Percentiles rank a stretch among this genome's conserved stretches.
phyloP scores from a whole-genome alignment of 345 rosid species.

The Firmiana major region DNA sequence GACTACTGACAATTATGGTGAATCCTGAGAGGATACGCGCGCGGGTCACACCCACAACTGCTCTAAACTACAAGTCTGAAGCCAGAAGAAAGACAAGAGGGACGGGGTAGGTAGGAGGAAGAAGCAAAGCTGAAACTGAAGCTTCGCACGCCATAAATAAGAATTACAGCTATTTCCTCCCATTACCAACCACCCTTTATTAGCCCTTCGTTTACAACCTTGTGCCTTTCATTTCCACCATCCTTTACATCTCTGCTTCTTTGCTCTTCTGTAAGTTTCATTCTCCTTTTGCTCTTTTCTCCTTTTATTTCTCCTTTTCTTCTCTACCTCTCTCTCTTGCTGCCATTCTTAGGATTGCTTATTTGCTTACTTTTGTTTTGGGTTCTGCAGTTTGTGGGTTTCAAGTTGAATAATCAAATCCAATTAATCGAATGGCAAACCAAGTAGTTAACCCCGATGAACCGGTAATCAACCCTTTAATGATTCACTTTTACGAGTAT shows the following conservation, averaged over 20 bases:
- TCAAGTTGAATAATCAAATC: background rate
- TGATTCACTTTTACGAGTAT: background rate
- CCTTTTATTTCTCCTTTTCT: background rate
- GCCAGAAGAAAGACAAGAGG: no score
- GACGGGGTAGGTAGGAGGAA: no score
- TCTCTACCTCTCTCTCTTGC: background rate
- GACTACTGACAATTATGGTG: no score
- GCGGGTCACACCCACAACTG: no score
- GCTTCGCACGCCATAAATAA: no score
- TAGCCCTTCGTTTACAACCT: no score
- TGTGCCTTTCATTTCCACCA: background rate
- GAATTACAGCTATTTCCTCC: no score
- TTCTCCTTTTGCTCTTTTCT: background rate
- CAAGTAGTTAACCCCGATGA: slow-evolving; percentile 32
- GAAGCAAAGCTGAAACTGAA: no score
- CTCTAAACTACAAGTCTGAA: no score
- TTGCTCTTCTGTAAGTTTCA: background rate
- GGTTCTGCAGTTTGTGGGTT: slow-evolving; percentile 8
- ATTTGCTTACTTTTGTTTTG: background rate
- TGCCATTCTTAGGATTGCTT: background rate
- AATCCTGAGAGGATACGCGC: no score
- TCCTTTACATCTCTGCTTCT: background rate
- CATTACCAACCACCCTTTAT: background rate
- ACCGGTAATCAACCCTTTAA: slow-evolving; percentile 15
- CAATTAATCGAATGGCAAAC: slow-evolving; percentile 30